These are phyloP conservation scores for Hemileia vastatrix DNA, from an alignment of 1,284 basidiomycete species.

Conservation along the genomic window DNA sequence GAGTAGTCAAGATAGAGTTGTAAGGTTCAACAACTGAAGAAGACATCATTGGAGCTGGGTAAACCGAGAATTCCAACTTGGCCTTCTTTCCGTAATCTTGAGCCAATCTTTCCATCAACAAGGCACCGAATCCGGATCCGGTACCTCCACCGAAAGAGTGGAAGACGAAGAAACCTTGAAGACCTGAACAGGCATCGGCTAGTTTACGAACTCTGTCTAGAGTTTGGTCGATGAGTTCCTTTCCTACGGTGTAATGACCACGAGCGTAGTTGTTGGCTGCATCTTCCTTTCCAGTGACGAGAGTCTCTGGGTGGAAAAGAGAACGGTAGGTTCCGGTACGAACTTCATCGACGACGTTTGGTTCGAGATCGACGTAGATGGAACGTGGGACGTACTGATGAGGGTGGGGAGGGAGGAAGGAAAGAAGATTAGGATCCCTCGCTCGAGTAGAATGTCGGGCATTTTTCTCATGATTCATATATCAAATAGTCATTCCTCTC, in stretches of 20 bases:
- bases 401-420: not conserved
- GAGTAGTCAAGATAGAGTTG: slow-evolving; percentile 96
- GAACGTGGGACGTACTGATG: slow-evolving; percentile 97
- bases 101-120: slow-evolving; percentile 88
- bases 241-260: slow-evolving; percentile 77
- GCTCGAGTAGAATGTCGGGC: not conserved
- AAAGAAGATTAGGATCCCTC: not conserved
- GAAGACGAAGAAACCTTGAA: slow-evolving; percentile 99
- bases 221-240: slow-evolving; percentile 67
- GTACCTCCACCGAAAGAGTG: slow-evolving; percentile 99
- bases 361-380: slow-evolving; percentile 89
- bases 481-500: not conserved
- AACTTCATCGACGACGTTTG: slow-evolving; percentile 90
- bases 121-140: slow-evolving; percentile 95
- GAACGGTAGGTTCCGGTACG: slow-evolving; percentile 85
- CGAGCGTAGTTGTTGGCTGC: slow-evolving; percentile 88
- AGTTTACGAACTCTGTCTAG: slow-evolving; percentile 94
- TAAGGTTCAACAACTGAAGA: slow-evolving; percentile 98
- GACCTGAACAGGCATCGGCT: slow-evolving; percentile 92
- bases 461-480: no score
- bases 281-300: slow-evolving; percentile 98
- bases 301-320: slow-evolving; percentile 97
- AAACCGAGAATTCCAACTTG: slow-evolving; percentile 97
- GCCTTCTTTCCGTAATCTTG: slow-evolving; percentile 99
- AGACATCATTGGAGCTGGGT: slow-evolving; percentile 89